These are phyloP conservation scores for Fraxinus excelsior DNA, from an alignment of 257 asterid species.

Conservation along the genomic window DNA sequence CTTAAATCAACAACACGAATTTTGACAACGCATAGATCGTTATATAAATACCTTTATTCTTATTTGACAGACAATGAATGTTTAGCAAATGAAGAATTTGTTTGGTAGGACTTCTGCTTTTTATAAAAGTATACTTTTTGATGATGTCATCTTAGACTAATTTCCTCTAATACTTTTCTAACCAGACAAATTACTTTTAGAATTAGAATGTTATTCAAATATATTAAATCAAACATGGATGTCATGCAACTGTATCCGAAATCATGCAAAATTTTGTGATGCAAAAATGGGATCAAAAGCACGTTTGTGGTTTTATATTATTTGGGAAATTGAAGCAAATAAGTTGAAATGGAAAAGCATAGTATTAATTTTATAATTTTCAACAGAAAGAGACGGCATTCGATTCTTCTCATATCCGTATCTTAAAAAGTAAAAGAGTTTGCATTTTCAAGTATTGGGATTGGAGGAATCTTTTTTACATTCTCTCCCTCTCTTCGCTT, in stretches of 20 bases:
- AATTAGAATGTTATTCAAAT: too few relatives aligned
- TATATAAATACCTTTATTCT: too few relatives aligned
- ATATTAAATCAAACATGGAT: neutral
- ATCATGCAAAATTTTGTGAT: neutral
- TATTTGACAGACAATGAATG: neutral
- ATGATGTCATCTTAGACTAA: too few relatives aligned
- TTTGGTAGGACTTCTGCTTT: too few relatives aligned
- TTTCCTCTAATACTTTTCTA: too few relatives aligned
- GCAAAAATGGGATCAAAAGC: neutral
- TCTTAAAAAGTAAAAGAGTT: neutral
- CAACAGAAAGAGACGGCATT: constrained; percentile 45
- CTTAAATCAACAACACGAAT: too few relatives aligned
- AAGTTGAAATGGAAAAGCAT: neutral
- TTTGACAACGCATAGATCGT: too few relatives aligned
- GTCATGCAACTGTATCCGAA: neutral
- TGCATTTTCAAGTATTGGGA: constrained; percentile 69
- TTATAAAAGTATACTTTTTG: too few relatives aligned
- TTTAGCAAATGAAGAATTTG: neutral
- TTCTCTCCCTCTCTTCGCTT: constrained; percentile 41
- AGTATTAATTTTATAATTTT: neutral
- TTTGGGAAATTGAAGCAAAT: constrained; percentile 62
- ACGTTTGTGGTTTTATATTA: neutral
- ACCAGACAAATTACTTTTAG: too few relatives aligned
- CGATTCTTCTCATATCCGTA: neutral
- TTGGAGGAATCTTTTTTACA: constrained; percentile 57